Evolutionary conservation across 2,329 filamentous ascomycete genomes (phyloP).

Genomic region (Tolypocladium tropicale): DNA sequence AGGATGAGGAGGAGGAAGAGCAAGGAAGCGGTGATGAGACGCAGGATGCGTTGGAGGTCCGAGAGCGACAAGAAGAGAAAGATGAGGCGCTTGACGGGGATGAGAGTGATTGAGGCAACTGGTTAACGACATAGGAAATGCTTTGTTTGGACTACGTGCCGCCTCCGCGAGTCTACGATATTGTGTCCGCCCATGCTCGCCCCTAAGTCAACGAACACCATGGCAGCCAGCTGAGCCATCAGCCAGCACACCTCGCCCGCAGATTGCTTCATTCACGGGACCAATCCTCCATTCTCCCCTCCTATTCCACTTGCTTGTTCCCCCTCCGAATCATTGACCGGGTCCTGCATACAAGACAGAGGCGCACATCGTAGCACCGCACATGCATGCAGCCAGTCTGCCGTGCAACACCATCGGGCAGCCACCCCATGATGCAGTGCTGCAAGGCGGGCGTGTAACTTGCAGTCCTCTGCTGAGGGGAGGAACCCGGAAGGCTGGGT

Average conservation of each 20-base stretch:
- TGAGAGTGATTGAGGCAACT: slow-evolving; percentile 40
- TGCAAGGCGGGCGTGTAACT: neutral
- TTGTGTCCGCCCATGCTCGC: neutral
- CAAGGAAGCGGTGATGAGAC: slow-evolving; percentile 43
- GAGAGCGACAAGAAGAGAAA: slow-evolving; percentile 34
- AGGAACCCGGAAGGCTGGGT: neutral
- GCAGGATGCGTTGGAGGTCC: slow-evolving; percentile 42
- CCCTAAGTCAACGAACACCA: neutral
- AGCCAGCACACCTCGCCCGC: neutral
- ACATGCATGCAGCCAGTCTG: neutral
- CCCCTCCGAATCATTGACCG: neutral
- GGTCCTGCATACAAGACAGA: too few species aligned
- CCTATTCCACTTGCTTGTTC: neutral
- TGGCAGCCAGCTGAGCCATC: neutral
- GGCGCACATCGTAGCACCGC: neutral
- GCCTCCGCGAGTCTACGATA: neutral
- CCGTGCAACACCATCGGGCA: neutral
- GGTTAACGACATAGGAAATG: neutral
- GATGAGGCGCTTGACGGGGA: slow-evolving; percentile 55
- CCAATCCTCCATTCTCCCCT: neutral
- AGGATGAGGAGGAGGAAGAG: slow-evolving; percentile 37
- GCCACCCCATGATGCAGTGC: neutral
- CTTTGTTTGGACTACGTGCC: neutral
- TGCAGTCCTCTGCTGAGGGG: neutral
- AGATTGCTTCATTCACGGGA: too few species aligned